phyloP scores from a whole-genome alignment of 768 basidiomycete species.

The Boletus subcaerulescens region DNA sequence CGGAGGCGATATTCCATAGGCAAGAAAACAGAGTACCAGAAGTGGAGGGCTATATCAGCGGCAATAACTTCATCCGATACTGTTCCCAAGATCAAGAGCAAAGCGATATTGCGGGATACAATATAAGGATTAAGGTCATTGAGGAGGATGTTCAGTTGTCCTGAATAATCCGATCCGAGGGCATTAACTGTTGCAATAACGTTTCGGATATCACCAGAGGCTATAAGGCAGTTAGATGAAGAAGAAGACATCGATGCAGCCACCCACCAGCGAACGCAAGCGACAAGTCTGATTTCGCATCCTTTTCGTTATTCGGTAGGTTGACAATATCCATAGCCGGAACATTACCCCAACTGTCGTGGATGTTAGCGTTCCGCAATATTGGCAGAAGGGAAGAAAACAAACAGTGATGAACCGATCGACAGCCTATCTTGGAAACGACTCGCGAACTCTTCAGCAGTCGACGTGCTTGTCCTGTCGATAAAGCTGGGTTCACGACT shows the following conservation, averaged over 20 bases:
- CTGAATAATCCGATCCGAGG: slow-evolving; percentile 40
- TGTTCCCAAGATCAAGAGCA: slow-evolving; percentile 42
- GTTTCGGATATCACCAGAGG: slow-evolving; percentile 49
- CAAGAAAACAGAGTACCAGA: slow-evolving; percentile 47
- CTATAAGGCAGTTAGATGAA: slow-evolving; percentile 22
- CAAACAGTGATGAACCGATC: slow-evolving; percentile 25
- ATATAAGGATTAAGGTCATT: slow-evolving; percentile 37
- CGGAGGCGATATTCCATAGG: slow-evolving; percentile 32
- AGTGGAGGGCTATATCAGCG: slow-evolving; percentile 45
- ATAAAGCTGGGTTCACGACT: slow-evolving; percentile 23
- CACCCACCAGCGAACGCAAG: slow-evolving; percentile 26
- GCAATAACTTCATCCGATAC: slow-evolving; percentile 32
- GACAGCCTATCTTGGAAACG: slow-evolving; percentile 26
- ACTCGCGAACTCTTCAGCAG: slow-evolving; percentile 6
- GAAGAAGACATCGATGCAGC: not conserved
- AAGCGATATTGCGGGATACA: slow-evolving; percentile 39
- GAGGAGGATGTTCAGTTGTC: slow-evolving; percentile 38
- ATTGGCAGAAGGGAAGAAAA: not conserved
- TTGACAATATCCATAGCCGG: slow-evolving; percentile 35
- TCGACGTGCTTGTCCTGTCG: not conserved
- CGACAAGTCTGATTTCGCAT: slow-evolving; percentile 15
- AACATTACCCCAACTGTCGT: slow-evolving; percentile 33
- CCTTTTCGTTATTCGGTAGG: slow-evolving; percentile 21
- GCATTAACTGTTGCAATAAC: slow-evolving; percentile 41
- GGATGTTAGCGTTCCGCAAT: not conserved